phyloP scores from a whole-genome alignment of 192 early-diverging fungal genomes.

The Backusella sp. region DNA sequence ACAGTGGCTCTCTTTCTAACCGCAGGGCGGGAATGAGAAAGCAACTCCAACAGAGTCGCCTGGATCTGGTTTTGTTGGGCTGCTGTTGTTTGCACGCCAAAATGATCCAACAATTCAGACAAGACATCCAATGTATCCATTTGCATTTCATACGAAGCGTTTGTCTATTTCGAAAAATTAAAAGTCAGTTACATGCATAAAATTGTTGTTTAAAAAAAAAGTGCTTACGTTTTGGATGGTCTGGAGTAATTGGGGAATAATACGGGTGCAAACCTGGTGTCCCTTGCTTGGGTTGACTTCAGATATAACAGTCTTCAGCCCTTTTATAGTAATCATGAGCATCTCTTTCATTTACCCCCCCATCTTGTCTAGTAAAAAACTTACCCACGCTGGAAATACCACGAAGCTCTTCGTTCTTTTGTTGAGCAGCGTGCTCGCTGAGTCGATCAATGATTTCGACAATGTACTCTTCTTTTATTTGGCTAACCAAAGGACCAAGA shows the following conservation, averaged over 20 bases:
- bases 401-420: constrained; percentile 64
- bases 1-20: constrained; percentile 76
- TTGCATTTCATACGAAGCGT: constrained; percentile 51
- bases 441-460: constrained; percentile 69
- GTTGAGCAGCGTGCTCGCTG: constrained; percentile 57
- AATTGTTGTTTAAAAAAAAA: not conserved
- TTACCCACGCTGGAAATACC: constrained; percentile 84
- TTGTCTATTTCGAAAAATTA: constrained; percentile 26
- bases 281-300: constrained; percentile 61
- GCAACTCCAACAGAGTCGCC: constrained; percentile 60
- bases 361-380: not conserved
- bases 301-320: constrained; percentile 72
- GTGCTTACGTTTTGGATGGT: constrained; percentile 60
- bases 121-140: constrained; percentile 78
- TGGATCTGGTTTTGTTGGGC: constrained; percentile 59
- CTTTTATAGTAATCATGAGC: constrained; percentile 7
- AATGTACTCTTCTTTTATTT: constrained; percentile 64
- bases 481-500: constrained; percentile 76
- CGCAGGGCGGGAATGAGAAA: constrained; percentile 69
- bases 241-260: constrained; percentile 67
- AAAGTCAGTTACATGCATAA: not conserved
- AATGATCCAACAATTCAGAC: constrained; percentile 67
- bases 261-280: constrained; percentile 52
- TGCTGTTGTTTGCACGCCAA: constrained; percentile 56
- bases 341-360: not conserved